phyloP scores from a whole-genome alignment of 140 eudicot genomes.

The Oenanthe javanica region DNA sequence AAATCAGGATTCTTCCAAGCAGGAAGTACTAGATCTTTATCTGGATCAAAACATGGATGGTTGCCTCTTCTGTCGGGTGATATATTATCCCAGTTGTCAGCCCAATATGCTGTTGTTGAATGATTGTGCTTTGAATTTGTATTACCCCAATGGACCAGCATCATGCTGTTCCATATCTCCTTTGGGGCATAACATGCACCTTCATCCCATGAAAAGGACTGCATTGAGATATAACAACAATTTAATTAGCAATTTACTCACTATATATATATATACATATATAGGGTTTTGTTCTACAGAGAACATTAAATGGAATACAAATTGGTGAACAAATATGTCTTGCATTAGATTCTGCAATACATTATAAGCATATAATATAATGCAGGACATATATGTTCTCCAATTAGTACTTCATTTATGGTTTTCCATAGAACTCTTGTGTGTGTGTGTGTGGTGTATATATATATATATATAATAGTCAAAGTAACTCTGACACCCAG shows the following conservation, averaged over 20 bases:
- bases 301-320: too few species aligned
- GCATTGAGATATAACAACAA: slow-evolving; percentile 26
- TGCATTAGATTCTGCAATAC: too few species aligned
- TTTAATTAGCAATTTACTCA: slow-evolving; percentile 10
- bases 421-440: too few species aligned
- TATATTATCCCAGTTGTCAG: slow-evolving; percentile 72
- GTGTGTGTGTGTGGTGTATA: too few species aligned
- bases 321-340: too few species aligned
- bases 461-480: not conserved
- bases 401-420: too few species aligned
- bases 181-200: slow-evolving; percentile 99
- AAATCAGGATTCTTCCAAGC: slow-evolving; percentile 91
- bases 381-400: too few species aligned
- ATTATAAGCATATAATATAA: too few species aligned
- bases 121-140: slow-evolving; percentile 81
- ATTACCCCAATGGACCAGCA: slow-evolving; percentile 99
- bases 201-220: slow-evolving; percentile 98
- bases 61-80: slow-evolving; percentile 71
- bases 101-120: slow-evolving; percentile 98
- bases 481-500: not conserved
- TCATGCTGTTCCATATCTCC: slow-evolving; percentile 98
- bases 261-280: not conserved
- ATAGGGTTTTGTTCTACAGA: too few species aligned
- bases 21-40: slow-evolving; percentile 93
- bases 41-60: slow-evolving; percentile 92